Evolutionary conservation across 2,329 filamentous ascomycete genomes (phyloP), one percentile per base, ranked within the genome.

Genomic region (Zasmidium angulare): DNA sequence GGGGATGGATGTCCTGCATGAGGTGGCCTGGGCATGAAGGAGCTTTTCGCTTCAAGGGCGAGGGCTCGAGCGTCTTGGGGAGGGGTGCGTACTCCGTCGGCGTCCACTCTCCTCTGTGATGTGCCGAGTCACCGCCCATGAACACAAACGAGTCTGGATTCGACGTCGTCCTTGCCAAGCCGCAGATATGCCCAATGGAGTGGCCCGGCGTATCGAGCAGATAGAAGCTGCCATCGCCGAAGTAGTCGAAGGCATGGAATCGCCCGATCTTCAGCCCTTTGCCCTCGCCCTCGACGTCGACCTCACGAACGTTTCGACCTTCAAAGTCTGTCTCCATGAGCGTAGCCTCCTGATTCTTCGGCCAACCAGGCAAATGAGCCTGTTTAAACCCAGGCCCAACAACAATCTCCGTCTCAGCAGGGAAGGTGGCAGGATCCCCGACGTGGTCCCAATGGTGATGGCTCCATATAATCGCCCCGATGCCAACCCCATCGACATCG

Each of bases 201-300:
- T 85, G 82, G 1, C 84, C 84, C 0, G 82, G 82, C 2, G 78
- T 77, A 62, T 82, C 74, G 24, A 86, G 74, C 1, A 86, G 73
- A 66, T 84, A 85, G 63, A 86, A 83, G 21, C 74, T 78, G 0
- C 82, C 83, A 65, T 86, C 83, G 2, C 78, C 78, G 56, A 84
- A 86, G 65, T 79, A 85, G 66, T 86, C 83, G 23, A 74, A 70
- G 1, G 81, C 80, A 29, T 73, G 65, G 65, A 82, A 82, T 9
- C 75, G 67, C 1, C 79, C 80, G 20, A 82, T 78, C 59, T 76
- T 74, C 2, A 79, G 57, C 3, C 63, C 68, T n/a, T 64, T 63
- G 22, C 68, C 61, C 46, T 72, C 66, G 46, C 74, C 71, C n/a
- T 69, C 60, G 36, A 79, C 73, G 46, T 65, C 56, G 9, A 77